A percentile compares a stretch with the other conserved stretches of the same genome.
phyloP scores from a whole-genome alignment of 2,329 filamentous ascomycete species.

The Neurospora sp. region DNA sequence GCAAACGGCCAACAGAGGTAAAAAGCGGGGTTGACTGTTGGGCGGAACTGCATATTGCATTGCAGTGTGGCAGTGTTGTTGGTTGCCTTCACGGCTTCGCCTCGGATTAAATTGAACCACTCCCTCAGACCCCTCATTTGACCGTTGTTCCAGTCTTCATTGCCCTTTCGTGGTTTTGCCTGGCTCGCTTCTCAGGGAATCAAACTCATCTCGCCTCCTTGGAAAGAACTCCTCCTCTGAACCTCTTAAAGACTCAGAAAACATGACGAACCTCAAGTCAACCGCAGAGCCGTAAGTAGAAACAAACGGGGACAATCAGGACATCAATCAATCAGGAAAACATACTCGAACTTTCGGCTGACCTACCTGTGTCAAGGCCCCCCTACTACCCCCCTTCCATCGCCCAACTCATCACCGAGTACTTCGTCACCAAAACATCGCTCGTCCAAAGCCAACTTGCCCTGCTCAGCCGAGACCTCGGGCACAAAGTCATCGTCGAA shows the following conservation, averaged over 20 bases:
- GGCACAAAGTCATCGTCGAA: slow-evolving; percentile 28
- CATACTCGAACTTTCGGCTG: not conserved
- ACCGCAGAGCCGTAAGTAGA: not conserved
- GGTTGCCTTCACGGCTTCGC: not conserved
- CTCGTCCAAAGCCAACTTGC: accelerated
- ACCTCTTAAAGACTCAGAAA: not conserved
- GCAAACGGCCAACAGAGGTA: not conserved
- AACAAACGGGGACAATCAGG: not conserved
- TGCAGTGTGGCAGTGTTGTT: not conserved
- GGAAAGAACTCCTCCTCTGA: not conserved
- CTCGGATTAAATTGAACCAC: not conserved
- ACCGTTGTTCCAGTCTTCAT: not conserved
- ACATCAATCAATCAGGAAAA: not conserved
- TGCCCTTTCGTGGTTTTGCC: not conserved
- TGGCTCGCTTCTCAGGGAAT: not conserved
- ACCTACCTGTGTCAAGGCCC: not conserved
- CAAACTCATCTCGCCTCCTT: not conserved
- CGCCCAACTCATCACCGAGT: accelerated
- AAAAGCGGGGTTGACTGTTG: not conserved
- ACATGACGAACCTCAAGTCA: not conserved
- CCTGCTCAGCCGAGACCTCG: slow-evolving; percentile 25
- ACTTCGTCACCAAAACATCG: not conserved
- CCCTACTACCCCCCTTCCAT: not conserved
- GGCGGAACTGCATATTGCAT: not conserved
- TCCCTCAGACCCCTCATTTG: not conserved